Base-by-base conservation (phyloP, 371 early-diverging fungal species). In the Nematocida major region DNA sequence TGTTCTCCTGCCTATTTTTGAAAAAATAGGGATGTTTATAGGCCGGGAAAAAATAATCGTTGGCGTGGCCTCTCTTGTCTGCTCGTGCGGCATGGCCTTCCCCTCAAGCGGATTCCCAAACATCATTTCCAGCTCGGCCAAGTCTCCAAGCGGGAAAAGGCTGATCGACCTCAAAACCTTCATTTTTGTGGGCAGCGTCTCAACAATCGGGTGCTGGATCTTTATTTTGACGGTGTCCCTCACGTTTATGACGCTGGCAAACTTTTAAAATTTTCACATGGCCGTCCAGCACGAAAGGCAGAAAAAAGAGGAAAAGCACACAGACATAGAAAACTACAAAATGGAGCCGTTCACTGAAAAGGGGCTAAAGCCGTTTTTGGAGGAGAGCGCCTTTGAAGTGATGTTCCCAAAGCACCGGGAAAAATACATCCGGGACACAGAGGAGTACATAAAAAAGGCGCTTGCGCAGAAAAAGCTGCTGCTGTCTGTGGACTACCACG, bases 371-470 rank as follows among this genome's bases (percentile, higher is more conserved):
- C 84, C 92, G n/a, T 91, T 98, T 73, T 83, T 89, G 18, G 99
- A 96, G 82, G 94, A 93, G 83, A 92, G 92, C 22, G 91, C 91
- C 1, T 97, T 96, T 86, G 93, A 95, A 1, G 93, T 95, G 0
- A 86, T 96, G 79, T 99, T 95, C 79, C 96, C 99, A 15, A 93
- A 93, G 86, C 95, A 96, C 87, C 88, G 96, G 79, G 95, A 96
- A 85, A 87, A 88, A 66, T 97, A 97, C 81, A 86, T 99, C 80
- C 87, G 88, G 67, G 92, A 94, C 82, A 88, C 91, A 26, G 94
- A 96, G 92, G 91, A 93, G n/a, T 89, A 90, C 54, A 89, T 93
- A 15, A 93, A 90, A n/a, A 87, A 87, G 76, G 88, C 90, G 1
- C 86, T 96, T 39, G 91, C 93, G 18, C 88, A 89, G 81, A 87